Base-by-base conservation (phyloP, 345 rosid genomes). In the Corchorus capsularis region DNA sequence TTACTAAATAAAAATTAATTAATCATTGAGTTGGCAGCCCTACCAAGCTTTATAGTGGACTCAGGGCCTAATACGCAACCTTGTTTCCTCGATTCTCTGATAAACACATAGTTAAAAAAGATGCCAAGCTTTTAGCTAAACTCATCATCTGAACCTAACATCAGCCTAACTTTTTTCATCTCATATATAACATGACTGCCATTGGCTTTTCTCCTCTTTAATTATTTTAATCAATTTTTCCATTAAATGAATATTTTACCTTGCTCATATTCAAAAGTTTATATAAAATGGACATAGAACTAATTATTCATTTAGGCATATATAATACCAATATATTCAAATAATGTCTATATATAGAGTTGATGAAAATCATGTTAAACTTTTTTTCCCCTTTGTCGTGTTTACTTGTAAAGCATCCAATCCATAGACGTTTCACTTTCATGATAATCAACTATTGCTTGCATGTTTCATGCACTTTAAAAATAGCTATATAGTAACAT, bases 101-200 rank as follows among this genome's bases (percentile, higher is more conserved):
- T 35, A 63, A 1, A 39, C 4, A 39, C 43, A 39, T 39, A 39
- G 27, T 27, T 27, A 27, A 27, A 1, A 13, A 47, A 32, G 59
- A 50, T 34, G 15, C 43, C 57, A 50, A 32, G 59, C n/a, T 13
- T 43, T 47, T 47, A 27, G 37, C 47, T 55, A 41, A 20, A 20
- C 75, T 19, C 62, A 0, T 37, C 2, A 20, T 70, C 61, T 19
- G 63, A 54, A 37, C 41, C 20, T 72, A 72, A 72, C 75, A 39
- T 56, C 16, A 71, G 6, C 75, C 75, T 43, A 72, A 72, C 39
- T 41, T 72, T 39, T 9, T 27, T 59, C 0, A 41, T 8, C 75
- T 12, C 13, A 5, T 19, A 5, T 19, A 9, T 49, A 9, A 2
- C 65, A 34, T 34, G 9, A 17, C 65, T 32, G 65, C 65, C 10